These are phyloP conservation scores for Backusella circina DNA, from an alignment of 192 early-diverging fungal species.

Conservation along the genomic window DNA sequence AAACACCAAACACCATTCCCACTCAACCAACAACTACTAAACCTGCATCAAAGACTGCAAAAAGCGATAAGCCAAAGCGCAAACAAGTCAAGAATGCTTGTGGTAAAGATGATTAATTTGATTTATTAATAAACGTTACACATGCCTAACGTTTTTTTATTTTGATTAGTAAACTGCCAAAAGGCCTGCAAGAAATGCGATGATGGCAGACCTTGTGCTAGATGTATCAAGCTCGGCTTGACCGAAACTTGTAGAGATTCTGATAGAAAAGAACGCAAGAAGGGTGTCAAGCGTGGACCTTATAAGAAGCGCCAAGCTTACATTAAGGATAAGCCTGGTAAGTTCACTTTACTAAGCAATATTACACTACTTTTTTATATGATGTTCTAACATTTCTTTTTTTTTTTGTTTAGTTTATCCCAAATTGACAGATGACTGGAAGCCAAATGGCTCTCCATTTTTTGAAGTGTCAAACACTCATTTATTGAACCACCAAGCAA, in stretches of 20 bases:
- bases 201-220: conserved; percentile 74
- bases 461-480: conserved; percentile 4
- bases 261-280: conserved; percentile 75
- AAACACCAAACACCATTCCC: neutral
- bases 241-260: conserved; percentile 70
- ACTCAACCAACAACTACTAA: neutral
- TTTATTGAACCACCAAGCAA: neutral
- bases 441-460: neutral
- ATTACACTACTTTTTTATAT: neutral
- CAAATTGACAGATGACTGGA: conserved; percentile 7
- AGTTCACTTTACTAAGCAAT: neutral
- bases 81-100: conserved; percentile 91
- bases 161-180: conserved; percentile 70
- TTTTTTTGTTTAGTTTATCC: conserved; percentile 5
- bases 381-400: neutral
- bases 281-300: conserved; percentile 81
- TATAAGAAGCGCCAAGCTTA: conserved; percentile 58
- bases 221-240: conserved; percentile 73
- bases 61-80: conserved; percentile 39
- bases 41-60: neutral
- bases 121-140: conserved; percentile 2
- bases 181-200: conserved; percentile 93
- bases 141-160: neutral
- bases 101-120: conserved; percentile 45
- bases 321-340: conserved; percentile 12